These are phyloP conservation scores for Canna indica DNA, from an alignment of 176 grass and related monocot species.

Conservation along the genomic window DNA sequence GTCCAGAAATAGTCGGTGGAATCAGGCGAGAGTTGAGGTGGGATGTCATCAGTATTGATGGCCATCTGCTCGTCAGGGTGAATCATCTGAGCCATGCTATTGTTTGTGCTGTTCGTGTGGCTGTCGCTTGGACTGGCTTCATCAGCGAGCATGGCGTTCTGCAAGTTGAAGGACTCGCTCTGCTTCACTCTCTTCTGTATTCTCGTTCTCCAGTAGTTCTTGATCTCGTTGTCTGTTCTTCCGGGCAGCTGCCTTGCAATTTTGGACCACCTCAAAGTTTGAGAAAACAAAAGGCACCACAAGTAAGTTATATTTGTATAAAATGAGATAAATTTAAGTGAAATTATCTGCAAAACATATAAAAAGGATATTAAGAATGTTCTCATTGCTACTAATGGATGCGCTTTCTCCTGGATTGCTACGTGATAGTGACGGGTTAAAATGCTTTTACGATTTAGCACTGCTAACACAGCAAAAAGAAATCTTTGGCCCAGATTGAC, in stretches of 20 bases:
- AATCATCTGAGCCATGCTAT: neutral
- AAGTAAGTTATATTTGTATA: neutral
- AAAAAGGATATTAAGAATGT: no score
- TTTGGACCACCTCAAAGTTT: slow-evolving; percentile 38
- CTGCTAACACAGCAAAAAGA: no score
- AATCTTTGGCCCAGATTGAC: no score
- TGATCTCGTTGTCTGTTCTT: slow-evolving; percentile 60
- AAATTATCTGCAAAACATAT: no score
- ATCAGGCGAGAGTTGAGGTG: neutral
- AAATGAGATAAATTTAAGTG: no score
- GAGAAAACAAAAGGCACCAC: neutral
- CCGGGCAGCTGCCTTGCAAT: slow-evolving; percentile 51
- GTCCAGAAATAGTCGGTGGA: slow-evolving; percentile 4
- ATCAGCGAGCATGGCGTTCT: slow-evolving; percentile 1
- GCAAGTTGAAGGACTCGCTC: slow-evolving; percentile 3
- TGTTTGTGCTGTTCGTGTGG: neutral
- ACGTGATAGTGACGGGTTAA: no score
- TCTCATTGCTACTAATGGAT: no score
- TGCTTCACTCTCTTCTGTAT: slow-evolving; percentile 34
- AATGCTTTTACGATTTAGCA: no score
- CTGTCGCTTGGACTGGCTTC: slow-evolving; percentile 21
- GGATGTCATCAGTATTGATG: no score
- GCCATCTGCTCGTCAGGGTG: neutral
- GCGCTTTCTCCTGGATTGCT: no score
- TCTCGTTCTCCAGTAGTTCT: slow-evolving; percentile 59